Conservation (phyloP, 441 rosid genomes). For the Theobroma grandiflorum region DNA sequence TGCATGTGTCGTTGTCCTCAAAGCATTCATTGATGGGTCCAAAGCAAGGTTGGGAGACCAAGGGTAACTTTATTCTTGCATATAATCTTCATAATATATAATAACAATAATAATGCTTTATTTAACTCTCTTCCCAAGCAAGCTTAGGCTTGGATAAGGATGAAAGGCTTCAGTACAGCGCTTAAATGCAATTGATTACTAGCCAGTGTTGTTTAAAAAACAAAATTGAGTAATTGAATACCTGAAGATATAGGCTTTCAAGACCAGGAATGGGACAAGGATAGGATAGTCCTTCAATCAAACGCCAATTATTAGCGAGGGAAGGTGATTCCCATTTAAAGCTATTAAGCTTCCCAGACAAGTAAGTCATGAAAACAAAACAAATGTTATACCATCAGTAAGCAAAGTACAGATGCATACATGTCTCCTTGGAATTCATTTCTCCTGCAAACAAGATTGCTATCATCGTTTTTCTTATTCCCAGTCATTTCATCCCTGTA, state of each 20-base stretch:
- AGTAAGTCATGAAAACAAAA: not conserved
- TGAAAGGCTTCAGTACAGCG: not conserved
- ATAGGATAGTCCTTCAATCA: not conserved
- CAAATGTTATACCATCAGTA: not conserved
- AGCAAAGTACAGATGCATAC: not conserved
- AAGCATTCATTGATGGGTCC: conserved; percentile 19
- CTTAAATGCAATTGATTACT: too few relatives aligned
- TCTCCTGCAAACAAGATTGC: not conserved
- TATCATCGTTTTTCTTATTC: not conserved
- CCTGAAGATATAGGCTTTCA: too few relatives aligned
- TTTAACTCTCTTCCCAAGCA: not conserved
- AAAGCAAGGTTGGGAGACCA: not conserved
- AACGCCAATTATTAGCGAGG: not conserved
- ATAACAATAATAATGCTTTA: not conserved
- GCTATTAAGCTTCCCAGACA: not conserved
- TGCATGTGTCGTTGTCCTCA: conserved; percentile 1
- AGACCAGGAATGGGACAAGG: not conserved
- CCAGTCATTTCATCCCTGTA: not conserved
- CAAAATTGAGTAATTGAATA: too few relatives aligned
- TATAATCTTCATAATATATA: not conserved
- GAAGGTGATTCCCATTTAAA: not conserved
- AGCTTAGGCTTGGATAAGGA: conserved; percentile 1
- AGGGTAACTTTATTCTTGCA: not conserved
- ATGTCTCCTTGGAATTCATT: not conserved
- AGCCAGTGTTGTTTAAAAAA: too few relatives aligned